Percentiles rank a stretch among this genome's conserved stretches.
These are phyloP conservation scores for Lachancea dasiensis DNA, from an alignment of 805 yeast genomes.

Conservation along the genomic window DNA sequence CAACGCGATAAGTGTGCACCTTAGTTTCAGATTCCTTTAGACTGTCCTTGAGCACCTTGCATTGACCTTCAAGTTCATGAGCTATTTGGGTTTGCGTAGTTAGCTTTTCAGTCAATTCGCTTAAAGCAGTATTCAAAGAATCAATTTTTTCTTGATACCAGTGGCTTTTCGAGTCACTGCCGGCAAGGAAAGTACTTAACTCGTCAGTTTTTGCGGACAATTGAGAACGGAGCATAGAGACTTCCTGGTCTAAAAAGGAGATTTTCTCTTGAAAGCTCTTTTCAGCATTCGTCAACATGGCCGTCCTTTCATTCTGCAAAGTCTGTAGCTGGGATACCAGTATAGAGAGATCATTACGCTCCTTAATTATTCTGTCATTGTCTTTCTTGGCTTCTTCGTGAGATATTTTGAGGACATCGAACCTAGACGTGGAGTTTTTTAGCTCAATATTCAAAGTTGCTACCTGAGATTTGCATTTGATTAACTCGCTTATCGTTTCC, in stretches of 20 bases:
- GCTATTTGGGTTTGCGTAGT: conserved; percentile 6
- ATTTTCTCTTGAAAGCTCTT: conserved; percentile 44
- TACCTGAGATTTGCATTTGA: conserved; percentile 43
- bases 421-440: conserved; percentile 50
- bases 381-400: conserved; percentile 50
- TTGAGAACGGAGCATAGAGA: conserved; percentile 33
- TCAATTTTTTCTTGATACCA: conserved; percentile 59
- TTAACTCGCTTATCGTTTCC: conserved; percentile 46
- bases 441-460: conserved; percentile 42
- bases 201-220: conserved; percentile 46
- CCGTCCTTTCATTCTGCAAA: conserved; percentile 55
- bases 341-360: conserved; percentile 51
- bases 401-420: conserved; percentile 41
- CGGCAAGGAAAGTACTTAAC: conserved; percentile 35
- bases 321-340: conserved; percentile 56
- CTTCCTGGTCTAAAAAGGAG: conserved; percentile 43
- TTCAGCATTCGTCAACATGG: conserved; percentile 43
- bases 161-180: conserved; percentile 35
- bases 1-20: conserved; percentile 28
- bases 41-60: conserved; percentile 20
- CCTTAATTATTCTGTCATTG: conserved; percentile 46
- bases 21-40: conserved; percentile 25
- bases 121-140: conserved; percentile 41
- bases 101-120: conserved; percentile 26
- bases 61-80: conserved; percentile 11